Conservation (phyloP, 192 early-diverging fungal species). For the Kickxella alabastrina region DNA sequence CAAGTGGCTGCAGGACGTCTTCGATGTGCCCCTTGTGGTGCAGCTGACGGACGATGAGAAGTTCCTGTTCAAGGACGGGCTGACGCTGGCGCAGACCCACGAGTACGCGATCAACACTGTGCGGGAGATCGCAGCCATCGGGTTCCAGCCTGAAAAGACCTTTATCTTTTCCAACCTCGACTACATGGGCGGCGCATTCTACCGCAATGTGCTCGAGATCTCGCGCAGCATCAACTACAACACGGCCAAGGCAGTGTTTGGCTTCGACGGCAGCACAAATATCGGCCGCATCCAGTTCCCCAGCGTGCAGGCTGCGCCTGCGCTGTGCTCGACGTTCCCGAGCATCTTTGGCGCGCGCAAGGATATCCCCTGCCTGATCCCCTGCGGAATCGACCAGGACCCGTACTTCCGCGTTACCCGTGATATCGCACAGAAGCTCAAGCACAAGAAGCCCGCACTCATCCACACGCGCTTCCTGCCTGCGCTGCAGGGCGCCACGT, state of each 20-base stretch:
- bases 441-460: slow-evolving; percentile 92
- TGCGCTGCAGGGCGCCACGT: slow-evolving; percentile 79
- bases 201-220: slow-evolving; percentile 88
- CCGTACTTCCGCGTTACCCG: slow-evolving; percentile 98
- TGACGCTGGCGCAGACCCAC: slow-evolving; percentile 77
- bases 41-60: slow-evolving; percentile 99
- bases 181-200: slow-evolving; percentile 89
- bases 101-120: slow-evolving; percentile 78
- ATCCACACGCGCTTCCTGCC: slow-evolving; percentile 97
- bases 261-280: slow-evolving; percentile 82
- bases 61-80: slow-evolving; percentile 88
- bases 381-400: slow-evolving; percentile 98
- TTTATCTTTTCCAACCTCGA: slow-evolving; percentile 95
- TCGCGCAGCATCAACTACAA: slow-evolving; percentile 81
- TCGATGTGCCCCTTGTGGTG: slow-evolving; percentile 91
- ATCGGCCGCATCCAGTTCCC: slow-evolving; percentile 96
- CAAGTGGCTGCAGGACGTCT: slow-evolving; percentile 96
- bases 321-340: slow-evolving; percentile 93
- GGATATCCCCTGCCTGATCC: slow-evolving; percentile 95
- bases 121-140: slow-evolving; percentile 91
- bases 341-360: slow-evolving; percentile 87
- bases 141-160: slow-evolving; percentile 92
- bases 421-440: slow-evolving; percentile 86
- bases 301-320: slow-evolving; percentile 88
- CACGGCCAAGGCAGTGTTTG: slow-evolving; percentile 84